A percentile compares a stretch with the other conserved stretches of the same genome.
phyloP scores from a whole-genome alignment of 225 moss, liverwort and hornwort genomes.

The Thuidium tamariscinum region DNA sequence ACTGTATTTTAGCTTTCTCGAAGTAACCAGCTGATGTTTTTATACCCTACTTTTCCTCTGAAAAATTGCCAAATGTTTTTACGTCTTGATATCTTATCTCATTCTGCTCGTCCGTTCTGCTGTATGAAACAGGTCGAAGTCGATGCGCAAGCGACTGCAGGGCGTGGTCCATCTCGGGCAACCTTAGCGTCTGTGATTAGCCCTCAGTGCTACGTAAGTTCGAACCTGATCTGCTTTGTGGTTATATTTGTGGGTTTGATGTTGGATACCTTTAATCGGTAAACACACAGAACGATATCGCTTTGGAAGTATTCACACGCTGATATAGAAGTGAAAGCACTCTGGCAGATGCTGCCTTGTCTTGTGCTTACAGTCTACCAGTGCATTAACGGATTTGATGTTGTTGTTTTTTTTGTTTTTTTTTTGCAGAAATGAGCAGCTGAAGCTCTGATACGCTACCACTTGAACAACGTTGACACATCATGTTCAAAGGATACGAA shows the following conservation, averaged over 20 bases:
- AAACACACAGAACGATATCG: not conserved
- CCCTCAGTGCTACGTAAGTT: not conserved
- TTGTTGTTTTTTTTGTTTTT: not conserved
- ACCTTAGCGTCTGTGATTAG: not conserved
- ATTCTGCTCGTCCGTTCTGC: not conserved
- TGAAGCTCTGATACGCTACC: not conserved
- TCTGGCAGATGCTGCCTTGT: not conserved
- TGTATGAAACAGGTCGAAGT: not conserved
- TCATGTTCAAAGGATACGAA: not conserved
- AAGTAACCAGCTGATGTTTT: not conserved
- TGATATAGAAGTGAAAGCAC: not conserved
- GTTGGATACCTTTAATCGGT: not conserved
- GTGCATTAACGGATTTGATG: not conserved
- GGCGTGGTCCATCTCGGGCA: not conserved
- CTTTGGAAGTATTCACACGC: not conserved
- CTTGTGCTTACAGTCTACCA: not conserved
- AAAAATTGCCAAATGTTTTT: not conserved
- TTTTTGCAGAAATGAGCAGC: conserved; percentile 9
- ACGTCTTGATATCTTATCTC: not conserved
- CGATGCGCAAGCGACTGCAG: conserved; percentile 4
- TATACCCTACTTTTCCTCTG: not conserved
- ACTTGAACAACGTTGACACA: not conserved
- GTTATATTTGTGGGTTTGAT: not conserved
- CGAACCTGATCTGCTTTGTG: not conserved
- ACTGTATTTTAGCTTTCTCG: not conserved